These are phyloP conservation scores for Leersia perrieri DNA, from an alignment of 176 grass and related monocot genomes.

Conservation along the genomic window DNA sequence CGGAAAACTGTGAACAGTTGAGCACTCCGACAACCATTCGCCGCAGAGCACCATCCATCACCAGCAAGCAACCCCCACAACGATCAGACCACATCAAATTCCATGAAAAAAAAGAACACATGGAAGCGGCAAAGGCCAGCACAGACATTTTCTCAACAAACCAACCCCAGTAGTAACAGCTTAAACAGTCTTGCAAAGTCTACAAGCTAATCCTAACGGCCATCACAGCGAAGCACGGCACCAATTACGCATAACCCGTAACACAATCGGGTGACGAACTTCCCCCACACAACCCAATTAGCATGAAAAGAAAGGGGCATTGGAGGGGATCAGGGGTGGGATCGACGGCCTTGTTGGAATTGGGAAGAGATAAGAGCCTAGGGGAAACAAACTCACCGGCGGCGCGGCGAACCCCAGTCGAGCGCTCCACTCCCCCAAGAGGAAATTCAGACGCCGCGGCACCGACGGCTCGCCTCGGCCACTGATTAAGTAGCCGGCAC, in stretches of 20 bases:
- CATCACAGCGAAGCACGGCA: neutral
- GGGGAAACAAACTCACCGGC: neutral
- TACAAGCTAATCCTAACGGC: neutral
- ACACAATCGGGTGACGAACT: neutral
- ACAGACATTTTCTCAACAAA: constrained; percentile 25
- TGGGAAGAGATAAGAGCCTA: neutral
- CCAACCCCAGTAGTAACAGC: constrained; percentile 14
- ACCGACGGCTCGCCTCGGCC: neutral
- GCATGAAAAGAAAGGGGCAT: no score
- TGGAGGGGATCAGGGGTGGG: no score
- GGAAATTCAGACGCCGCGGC: neutral
- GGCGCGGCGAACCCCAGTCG: neutral
- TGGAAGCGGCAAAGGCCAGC: neutral
- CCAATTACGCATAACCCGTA: neutral
- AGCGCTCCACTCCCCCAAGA: no score
- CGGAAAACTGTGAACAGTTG: neutral
- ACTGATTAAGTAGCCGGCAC: constrained; percentile 4
- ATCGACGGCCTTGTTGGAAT: neutral
- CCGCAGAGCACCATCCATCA: neutral
- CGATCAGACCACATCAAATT: neutral
- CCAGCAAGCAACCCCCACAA: constrained; percentile 24
- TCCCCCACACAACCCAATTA: neutral
- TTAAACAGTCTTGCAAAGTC: neutral
- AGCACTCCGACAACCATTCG: neutral
- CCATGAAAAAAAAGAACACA: constrained; percentile 29